Percentiles rank a stretch among this genome's conserved stretches.
Conservation (phyloP, 306 rosid species). For the Trifolium repens region DNA sequence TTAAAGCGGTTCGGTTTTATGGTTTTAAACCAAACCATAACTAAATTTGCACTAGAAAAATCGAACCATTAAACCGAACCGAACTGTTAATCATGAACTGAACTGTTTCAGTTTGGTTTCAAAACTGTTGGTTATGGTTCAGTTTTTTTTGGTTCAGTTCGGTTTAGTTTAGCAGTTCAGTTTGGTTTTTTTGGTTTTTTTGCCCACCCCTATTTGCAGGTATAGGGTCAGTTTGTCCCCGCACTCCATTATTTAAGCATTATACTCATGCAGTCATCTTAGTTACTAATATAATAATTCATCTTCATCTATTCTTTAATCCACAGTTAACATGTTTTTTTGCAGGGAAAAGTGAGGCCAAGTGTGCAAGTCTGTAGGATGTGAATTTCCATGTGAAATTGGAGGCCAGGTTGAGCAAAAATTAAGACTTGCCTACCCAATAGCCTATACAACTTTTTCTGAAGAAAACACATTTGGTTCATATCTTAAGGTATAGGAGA, state of each 20-base stretch:
- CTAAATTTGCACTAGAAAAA: too few species aligned
- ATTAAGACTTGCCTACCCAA: not conserved
- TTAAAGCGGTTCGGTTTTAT: too few species aligned
- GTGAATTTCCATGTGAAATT: not conserved
- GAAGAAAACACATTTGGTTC: conserved; percentile 23
- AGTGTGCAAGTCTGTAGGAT: not conserved
- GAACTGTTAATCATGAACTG: too few species aligned
- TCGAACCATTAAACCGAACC: too few species aligned
- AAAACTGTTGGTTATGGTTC: too few species aligned
- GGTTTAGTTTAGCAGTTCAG: too few species aligned
- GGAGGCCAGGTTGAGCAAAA: not conserved
- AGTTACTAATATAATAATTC: conserved; percentile 8
- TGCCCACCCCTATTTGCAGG: not conserved
- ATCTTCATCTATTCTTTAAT: conserved; percentile 7
- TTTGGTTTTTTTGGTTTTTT: too few species aligned
- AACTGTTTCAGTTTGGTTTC: too few species aligned
- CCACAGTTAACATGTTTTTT: not conserved
- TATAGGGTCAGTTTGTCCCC: not conserved
- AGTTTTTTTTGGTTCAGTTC: too few species aligned
- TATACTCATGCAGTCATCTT: not conserved
- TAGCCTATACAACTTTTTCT: conserved; percentile 19
- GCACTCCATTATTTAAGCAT: conserved; percentile 4
- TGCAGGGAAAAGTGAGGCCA: not conserved
- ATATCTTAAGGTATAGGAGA: conserved; percentile 9
- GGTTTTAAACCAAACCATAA: too few species aligned